Conservation (phyloP, 139 green algal genomes). For the Tetraselmis chui region DNA sequence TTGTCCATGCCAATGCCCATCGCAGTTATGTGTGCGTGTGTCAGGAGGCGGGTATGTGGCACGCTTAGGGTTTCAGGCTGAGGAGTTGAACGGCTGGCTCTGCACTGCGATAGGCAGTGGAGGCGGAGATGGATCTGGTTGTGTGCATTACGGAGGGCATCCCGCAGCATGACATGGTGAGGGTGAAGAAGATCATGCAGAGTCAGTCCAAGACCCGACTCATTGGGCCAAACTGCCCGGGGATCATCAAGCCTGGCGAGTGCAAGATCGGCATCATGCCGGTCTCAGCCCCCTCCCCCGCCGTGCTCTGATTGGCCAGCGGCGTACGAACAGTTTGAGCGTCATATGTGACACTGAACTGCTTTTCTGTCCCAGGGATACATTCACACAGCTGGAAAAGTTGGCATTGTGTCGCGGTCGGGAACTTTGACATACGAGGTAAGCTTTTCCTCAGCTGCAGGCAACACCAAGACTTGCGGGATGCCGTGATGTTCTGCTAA, state of each 20-base stretch:
- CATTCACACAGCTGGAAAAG: conserved; percentile 91
- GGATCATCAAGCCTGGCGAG: conserved; percentile 96
- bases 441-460: too few species aligned
- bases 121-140: conserved; percentile 91
- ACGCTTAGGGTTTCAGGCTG: too few species aligned
- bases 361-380: conserved; percentile 66
- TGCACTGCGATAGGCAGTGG: conserved; percentile 49
- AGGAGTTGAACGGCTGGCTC: background rate
- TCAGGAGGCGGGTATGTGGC: too few species aligned
- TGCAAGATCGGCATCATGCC: conserved; percentile 99
- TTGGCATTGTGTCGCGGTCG: conserved; percentile 94
- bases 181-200: conserved; percentile 88
- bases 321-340: too few species aligned
- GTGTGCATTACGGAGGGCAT: conserved; percentile 99
- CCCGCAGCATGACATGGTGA: conserved; percentile 96
- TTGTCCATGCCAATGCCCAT: too few species aligned
- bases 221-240: conserved; percentile 98
- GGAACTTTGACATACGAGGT: conserved; percentile 97
- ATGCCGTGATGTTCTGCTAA: background rate
- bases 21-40: too few species aligned
- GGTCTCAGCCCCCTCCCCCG: conserved; percentile 17
- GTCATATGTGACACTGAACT: too few species aligned
- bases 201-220: conserved; percentile 82
- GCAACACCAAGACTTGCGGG: too few species aligned
- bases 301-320: background rate